Evolutionary conservation across 257 asterid genomes (phyloP).

Genomic region (Perilla frutescens): DNA sequence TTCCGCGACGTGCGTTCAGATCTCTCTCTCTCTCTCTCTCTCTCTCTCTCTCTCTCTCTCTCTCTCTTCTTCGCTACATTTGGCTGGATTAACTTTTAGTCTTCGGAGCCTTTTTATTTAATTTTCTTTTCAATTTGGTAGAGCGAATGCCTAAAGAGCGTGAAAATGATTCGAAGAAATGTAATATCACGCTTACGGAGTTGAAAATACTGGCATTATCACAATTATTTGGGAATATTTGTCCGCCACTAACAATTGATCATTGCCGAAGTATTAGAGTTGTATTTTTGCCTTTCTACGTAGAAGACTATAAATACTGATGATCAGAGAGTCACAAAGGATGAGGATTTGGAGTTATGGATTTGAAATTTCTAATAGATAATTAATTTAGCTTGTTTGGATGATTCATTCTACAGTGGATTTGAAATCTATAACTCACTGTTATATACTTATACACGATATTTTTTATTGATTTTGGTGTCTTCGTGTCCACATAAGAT

Average conservation of each 20-base stretch:
- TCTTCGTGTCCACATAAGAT: neutral
- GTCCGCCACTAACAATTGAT: neutral
- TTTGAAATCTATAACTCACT: neutral
- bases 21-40: constrained; percentile 35
- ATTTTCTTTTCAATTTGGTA: neutral
- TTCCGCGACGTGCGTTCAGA: constrained; percentile 80
- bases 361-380: neutral
- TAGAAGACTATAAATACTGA: neutral
- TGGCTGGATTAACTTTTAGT: neutral
- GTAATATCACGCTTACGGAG: neutral
- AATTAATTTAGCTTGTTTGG: neutral
- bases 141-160: constrained; percentile 26
- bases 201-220: neutral
- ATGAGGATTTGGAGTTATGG: neutral
- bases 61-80: neutral
- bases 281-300: neutral
- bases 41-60: neutral
- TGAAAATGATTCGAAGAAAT: constrained; percentile 14
- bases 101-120: neutral
- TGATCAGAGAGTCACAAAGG: neutral
- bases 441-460: neutral
- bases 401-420: neutral
- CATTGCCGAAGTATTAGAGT: constrained; percentile 14
- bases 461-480: constrained; percentile 1
- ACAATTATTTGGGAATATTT: constrained; percentile 3